These are phyloP conservation scores for Lactarius sanguifluus DNA, from an alignment of 768 basidiomycete genomes.

Conservation along the genomic window DNA sequence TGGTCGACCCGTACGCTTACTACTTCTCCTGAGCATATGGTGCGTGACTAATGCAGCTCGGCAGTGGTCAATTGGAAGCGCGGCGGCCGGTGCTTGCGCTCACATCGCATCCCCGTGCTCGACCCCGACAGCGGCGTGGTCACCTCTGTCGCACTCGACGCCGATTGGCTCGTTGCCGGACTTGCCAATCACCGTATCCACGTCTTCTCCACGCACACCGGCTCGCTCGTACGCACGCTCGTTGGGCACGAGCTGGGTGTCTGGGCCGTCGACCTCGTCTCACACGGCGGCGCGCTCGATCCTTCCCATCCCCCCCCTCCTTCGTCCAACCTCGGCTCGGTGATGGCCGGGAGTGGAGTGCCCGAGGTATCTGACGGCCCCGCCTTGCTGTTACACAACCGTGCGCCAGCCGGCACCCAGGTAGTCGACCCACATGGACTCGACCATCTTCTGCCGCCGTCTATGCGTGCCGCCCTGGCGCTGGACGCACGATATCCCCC, in stretches of 20 bases:
- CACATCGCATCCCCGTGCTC: constrained; percentile 31
- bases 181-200: constrained; percentile 85
- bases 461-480: constrained; percentile 53
- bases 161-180: constrained; percentile 83
- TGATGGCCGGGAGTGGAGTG: not conserved
- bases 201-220: constrained; percentile 78
- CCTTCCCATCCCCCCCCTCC: constrained; percentile 18
- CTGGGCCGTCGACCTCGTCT: constrained; percentile 85
- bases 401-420: constrained; percentile 24
- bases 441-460: constrained; percentile 38
- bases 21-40: not conserved
- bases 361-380: constrained; percentile 23
- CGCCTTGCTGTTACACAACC: constrained; percentile 23
- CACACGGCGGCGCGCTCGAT: constrained; percentile 50
- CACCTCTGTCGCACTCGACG: constrained; percentile 83
- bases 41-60: not conserved
- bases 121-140: constrained; percentile 63
- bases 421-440: constrained; percentile 20
- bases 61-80: constrained; percentile 31
- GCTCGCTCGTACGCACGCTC: constrained; percentile 73
- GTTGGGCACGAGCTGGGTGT: constrained; percentile 88
- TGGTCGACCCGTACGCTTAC: constrained; percentile 25
- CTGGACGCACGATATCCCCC: constrained; percentile 35
- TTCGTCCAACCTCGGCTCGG: not conserved
- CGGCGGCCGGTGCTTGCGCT: constrained; percentile 27